These are phyloP conservation scores for Amphibolis antarctica DNA, from an alignment of 106 monocot species.

Conservation along the genomic window DNA sequence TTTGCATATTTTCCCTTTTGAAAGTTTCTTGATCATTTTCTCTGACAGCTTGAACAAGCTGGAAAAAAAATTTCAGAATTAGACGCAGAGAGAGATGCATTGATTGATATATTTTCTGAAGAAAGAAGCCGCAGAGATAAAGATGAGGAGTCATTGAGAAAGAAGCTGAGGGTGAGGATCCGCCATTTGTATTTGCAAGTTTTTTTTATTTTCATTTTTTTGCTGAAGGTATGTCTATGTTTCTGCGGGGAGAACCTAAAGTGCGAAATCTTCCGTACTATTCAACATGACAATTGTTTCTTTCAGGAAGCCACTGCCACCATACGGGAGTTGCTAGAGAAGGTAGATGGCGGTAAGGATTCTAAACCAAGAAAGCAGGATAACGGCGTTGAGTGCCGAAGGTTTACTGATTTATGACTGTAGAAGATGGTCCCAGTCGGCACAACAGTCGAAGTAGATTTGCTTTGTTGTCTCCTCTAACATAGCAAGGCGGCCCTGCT, in stretches of 20 bases:
- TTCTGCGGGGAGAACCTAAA: too few relatives aligned
- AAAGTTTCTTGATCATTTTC: background rate
- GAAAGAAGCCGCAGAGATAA: constrained; percentile 48
- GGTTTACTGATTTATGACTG: background rate
- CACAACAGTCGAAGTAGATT: background rate
- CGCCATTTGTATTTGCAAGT: background rate
- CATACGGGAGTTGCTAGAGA: constrained; percentile 23
- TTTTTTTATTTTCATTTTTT: background rate
- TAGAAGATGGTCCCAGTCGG: background rate
- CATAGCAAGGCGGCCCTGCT: too few relatives aligned
- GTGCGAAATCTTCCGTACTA: background rate
- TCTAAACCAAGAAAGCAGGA: background rate
- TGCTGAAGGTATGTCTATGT: background rate
- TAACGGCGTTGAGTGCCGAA: background rate
- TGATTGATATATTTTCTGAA: constrained; percentile 66
- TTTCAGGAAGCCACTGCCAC: constrained; percentile 30
- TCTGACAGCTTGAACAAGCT: constrained; percentile 22
- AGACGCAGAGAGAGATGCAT: constrained; percentile 55
- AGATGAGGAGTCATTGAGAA: constrained; percentile 47
- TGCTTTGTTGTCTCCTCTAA: too few relatives aligned
- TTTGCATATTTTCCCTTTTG: background rate
- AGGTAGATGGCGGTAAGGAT: constrained; percentile 5
- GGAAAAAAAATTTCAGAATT: constrained; percentile 27
- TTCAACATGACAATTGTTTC: background rate
- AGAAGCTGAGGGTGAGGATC: constrained; percentile 35